Evolutionary conservation across 2,329 filamentous ascomycete species (phyloP), one percentile per base, ranked within the genome.

Genomic region (Colletotrichum endophyticum): DNA sequence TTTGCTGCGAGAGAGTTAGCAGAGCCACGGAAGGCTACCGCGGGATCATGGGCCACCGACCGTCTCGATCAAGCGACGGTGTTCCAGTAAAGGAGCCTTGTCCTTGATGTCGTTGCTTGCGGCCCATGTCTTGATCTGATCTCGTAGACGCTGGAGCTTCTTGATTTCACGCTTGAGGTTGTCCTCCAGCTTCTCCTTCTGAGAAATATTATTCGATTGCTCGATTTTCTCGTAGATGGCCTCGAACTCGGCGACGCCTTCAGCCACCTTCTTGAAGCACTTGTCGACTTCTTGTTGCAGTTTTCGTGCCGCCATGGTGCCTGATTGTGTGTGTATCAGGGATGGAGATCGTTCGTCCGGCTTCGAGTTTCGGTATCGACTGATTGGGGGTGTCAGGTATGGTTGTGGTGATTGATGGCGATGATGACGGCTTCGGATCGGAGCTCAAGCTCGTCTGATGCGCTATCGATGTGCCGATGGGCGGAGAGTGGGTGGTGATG

Each of bases 81-180:
- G 94, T 83, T 99, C 97, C 83, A 98, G 88, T 84, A 99, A 88
- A 81, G 96, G 96, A 85, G 95, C 94, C 90, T 99, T 99, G 90
- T 99, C 97, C 90, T 99, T 99, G 92, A 99, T 98, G 85, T 99
- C 97, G 89, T 98, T 98, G 87, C 95, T 96, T 74, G 96, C 95
- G 5, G 96, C 96, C 97, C 97, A 99, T 91, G 96, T 98, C 89
- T 99, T 99, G 89, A 99, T 99, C 89, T 99, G 97, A 86, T 99
- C 97, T 83, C 97, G 94, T 86, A 97, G 94, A 82, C 97, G 92
- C 87, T 99, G 97, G 73, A 99, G 93, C 91, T 99, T 99, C 93
- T 99, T 99, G 91, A 99, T 99, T 88, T 99, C 97, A 84, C 97
- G 95, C 89, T 99, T 99, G 80, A 99, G 91, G 84, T 97, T 95